phyloP scores from a whole-genome alignment of 176 grass and related monocot species.

The Zoysia pacifica region DNA sequence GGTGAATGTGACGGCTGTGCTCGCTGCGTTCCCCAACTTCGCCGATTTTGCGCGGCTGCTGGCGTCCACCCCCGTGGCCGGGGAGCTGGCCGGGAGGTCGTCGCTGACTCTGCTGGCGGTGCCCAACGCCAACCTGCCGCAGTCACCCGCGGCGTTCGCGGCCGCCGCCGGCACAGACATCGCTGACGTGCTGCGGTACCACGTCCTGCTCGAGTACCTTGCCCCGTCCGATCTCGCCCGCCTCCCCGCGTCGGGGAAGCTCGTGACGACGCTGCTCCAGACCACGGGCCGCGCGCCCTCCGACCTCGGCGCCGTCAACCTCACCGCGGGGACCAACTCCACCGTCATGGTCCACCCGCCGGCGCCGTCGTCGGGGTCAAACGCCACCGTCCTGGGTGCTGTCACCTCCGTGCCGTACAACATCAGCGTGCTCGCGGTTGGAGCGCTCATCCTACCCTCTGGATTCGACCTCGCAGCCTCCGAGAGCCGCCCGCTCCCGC shows the following conservation, averaged over 20 bases:
- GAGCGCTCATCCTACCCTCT: conserved; percentile 69
- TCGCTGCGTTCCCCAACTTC: conserved; percentile 63
- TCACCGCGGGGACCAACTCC: conserved; percentile 48
- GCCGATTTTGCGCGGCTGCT: conserved; percentile 71
- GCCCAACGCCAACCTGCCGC: conserved; percentile 67
- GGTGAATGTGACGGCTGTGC: conserved; percentile 75
- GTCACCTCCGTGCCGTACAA: conserved; percentile 77
- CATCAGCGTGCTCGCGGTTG: conserved; percentile 77
- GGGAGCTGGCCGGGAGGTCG: conserved; percentile 62
- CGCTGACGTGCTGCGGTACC: conserved; percentile 89
- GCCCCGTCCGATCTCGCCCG: conserved; percentile 65
- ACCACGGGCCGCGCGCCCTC: conserved; percentile 85
- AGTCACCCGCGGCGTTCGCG: conserved; percentile 56
- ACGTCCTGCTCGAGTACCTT: conserved; percentile 94
- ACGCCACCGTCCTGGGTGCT: conserved; percentile 70
- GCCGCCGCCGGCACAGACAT: conserved; percentile 71
- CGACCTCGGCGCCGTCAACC: conserved; percentile 88
- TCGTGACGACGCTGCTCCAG: conserved; percentile 93
- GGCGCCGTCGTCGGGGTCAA: conserved; percentile 53
- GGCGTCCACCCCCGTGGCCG: conserved; percentile 55
- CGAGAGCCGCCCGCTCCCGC: conserved; percentile 52
- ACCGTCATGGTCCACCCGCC: conserved; percentile 70
- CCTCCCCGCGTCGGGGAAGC: conserved; percentile 64
- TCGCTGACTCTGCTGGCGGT: conserved; percentile 88
- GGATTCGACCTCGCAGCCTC: conserved; percentile 83